Base-by-base conservation (phyloP, 1,284 basidiomycete species). In the Agaricales sp. region DNA sequence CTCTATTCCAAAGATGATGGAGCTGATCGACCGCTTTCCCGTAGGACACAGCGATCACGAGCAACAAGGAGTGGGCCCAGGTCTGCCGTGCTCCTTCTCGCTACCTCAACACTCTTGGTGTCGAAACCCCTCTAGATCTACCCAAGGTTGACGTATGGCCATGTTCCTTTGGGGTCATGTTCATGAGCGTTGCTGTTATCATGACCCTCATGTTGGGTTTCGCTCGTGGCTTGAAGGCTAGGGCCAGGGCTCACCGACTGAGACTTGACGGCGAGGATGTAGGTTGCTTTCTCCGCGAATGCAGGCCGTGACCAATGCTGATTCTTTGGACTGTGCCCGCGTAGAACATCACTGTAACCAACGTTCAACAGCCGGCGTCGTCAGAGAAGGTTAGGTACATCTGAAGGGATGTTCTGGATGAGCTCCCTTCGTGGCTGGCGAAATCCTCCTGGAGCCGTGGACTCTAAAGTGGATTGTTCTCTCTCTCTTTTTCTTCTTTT, bases 11-110 rank as follows among this genome's bases (percentile, higher is more conserved):
- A n/a, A n/a, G n/a, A n/a, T n/a, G n/a, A n/a, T n/a, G n/a, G n/a
- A n/a, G n/a, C n/a, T n/a, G n/a, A n/a, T n/a, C n/a, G n/a, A n/a
- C 30, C n/a, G 30, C n/a, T 35, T 35, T 11, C 30, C 30, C 14
- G 2, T 51, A 81, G 82, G 75, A 73, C 59, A 75, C 80, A 20
- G 78, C 78, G 47, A 78, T 86, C 67, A 74, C 72, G 50, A 79
- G 74, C 63, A 82, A 82, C 70, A 73, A 68, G 63, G 73, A 84
- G 59, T 86, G 82, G 82, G 74, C 71, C 53, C 67, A 76, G 43
- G 70, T 73, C 44, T 85, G 82, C 67, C 68, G 68, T 56, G 54
- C 58, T 54, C 63, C 62, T 48, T 39, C 56, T n/a, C 45, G 23
- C 45, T 43, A 38, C 24, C 2, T 37, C 41, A 21, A 20, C 3